Conservation (phyloP, 2,329 filamentous ascomycete species). For the Hymenoscyphus albidus region DNA sequence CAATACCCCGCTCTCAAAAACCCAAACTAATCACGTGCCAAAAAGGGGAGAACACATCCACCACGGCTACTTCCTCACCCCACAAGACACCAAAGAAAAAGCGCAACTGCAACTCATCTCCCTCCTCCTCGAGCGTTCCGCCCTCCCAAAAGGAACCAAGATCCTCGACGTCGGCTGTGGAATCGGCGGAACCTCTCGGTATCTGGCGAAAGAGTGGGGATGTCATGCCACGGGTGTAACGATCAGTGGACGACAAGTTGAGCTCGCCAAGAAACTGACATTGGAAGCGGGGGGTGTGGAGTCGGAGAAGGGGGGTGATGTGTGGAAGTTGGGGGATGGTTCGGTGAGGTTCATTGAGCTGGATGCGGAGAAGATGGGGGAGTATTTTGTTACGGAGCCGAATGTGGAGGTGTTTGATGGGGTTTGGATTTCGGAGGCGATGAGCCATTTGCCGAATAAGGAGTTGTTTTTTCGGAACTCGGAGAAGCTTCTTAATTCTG, state of each 20-base stretch:
- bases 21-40: not conserved
- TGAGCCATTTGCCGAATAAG: slow-evolving; percentile 59
- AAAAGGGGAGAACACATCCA: slow-evolving; percentile 60
- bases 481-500: slow-evolving; percentile 43
- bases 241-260: slow-evolving; percentile 56
- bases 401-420: slow-evolving; percentile 45
- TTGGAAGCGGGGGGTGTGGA: slow-evolving; percentile 30
- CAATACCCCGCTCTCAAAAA: not conserved
- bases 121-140: slow-evolving; percentile 49
- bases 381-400: slow-evolving; percentile 41
- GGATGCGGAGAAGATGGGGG: slow-evolving; percentile 58
- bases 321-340: slow-evolving; percentile 41
- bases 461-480: slow-evolving; percentile 54
- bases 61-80: slow-evolving; percentile 56
- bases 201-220: slow-evolving; percentile 48
- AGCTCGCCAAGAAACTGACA: slow-evolving; percentile 52
- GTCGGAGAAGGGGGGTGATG: slow-evolving; percentile 12
- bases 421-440: slow-evolving; percentile 60
- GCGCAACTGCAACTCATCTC: slow-evolving; percentile 56
- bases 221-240: slow-evolving; percentile 57
- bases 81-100: slow-evolving; percentile 51
- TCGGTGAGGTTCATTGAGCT: slow-evolving; percentile 54
- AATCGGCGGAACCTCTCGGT: slow-evolving; percentile 55
- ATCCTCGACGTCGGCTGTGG: slow-evolving; percentile 60
- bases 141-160: slow-evolving; percentile 36